Evolutionary conservation across 1,284 basidiomycete genomes (phyloP), one percentile per base, ranked within the genome.

Genomic region (Trametes pubescens): DNA sequence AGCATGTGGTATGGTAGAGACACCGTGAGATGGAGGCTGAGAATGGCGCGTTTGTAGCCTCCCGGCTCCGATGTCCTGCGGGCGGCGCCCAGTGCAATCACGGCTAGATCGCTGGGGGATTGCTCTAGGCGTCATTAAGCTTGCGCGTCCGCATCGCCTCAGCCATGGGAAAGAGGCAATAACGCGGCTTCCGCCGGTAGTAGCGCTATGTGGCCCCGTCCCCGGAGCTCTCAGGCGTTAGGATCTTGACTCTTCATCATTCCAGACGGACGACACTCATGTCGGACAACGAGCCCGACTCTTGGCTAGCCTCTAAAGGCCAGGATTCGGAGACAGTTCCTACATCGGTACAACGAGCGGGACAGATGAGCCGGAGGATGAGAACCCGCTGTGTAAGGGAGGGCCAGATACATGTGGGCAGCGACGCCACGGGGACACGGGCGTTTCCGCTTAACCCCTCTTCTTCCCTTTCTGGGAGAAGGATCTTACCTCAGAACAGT

Each of bases 181-280:
- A 46, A 32, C 34, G 53, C 53, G 40, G 53, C 51, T 3, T 18
- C 21, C 35, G 10, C n/a, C 37, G 22, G 10, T 26, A 5, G 4
- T 38, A n/a, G 24, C 53, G 35, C 4, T 22, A 47, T n/a, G 18
- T n/a, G 18, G 29, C 29, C 38, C 4, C 11, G 51, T 38, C 51
- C n/a, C 35, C n/a, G 40, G 21, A 24, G 29, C 53, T 55, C 53
- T 18, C 40, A 46, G 35, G 40, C 29, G 21, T 46, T 24, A n/a
- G 53, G 32, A 55, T 29, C 9, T 44, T 46, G 34, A 6, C 11
- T 29, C 26, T 43, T 43, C 53, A 55, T 55, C 53, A 55, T 55
- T 55, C 29, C n/a, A 16, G 21, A 35, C 2, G 40, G 14, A 34
- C 26, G 14, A 21, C 53, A 29, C 40, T 13, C 40, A 32, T 46